phyloP scores from a whole-genome alignment of 306 rosid genomes.

The Quercus glauca region DNA sequence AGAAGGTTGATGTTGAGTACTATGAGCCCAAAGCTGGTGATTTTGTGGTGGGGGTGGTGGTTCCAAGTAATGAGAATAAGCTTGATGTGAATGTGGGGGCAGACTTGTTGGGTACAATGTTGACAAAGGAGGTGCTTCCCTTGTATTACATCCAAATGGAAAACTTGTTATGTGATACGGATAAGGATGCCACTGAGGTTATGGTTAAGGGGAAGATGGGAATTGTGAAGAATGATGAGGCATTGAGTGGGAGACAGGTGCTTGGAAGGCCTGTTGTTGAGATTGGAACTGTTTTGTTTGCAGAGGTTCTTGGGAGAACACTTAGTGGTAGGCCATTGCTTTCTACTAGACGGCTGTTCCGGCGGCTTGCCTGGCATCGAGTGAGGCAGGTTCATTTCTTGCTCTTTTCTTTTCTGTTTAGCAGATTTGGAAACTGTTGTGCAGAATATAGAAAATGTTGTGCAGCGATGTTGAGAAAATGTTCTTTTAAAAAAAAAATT shows the following conservation, averaged over 20 bases:
- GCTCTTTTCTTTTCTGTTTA: slow-evolving; percentile 35
- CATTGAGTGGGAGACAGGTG: slow-evolving; percentile 41
- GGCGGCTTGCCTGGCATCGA: slow-evolving; percentile 86
- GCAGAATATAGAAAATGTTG: not conserved
- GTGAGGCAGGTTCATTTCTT: slow-evolving; percentile 95
- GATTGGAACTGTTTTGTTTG: slow-evolving; percentile 80
- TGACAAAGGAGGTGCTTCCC: slow-evolving; percentile 96
- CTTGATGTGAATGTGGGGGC: slow-evolving; percentile 90
- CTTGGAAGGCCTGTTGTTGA: slow-evolving; percentile 78
- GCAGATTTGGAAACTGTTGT: slow-evolving; percentile 18
- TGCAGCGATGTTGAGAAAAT: not conserved
- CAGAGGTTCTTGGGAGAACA: slow-evolving; percentile 94
- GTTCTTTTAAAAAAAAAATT: no score
- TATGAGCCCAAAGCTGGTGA: slow-evolving; percentile 94
- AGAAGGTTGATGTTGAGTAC: slow-evolving; percentile 67
- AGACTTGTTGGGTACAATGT: slow-evolving; percentile 84
- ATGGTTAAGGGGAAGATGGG: slow-evolving; percentile 83
- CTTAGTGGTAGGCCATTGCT: slow-evolving; percentile 93
- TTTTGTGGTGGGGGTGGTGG: slow-evolving; percentile 87
- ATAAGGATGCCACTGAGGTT: slow-evolving; percentile 46
- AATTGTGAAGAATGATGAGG: slow-evolving; percentile 68
- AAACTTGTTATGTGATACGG: slow-evolving; percentile 63
- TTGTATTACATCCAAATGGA: slow-evolving; percentile 83
- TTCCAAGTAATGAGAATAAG: slow-evolving; percentile 87
- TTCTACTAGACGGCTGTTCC: slow-evolving; percentile 80